Percentiles rank a stretch among this genome's conserved stretches.
phyloP scores from a whole-genome alignment of 2,329 filamentous ascomycete species.

The Teratosphaeria gauchensis region DNA sequence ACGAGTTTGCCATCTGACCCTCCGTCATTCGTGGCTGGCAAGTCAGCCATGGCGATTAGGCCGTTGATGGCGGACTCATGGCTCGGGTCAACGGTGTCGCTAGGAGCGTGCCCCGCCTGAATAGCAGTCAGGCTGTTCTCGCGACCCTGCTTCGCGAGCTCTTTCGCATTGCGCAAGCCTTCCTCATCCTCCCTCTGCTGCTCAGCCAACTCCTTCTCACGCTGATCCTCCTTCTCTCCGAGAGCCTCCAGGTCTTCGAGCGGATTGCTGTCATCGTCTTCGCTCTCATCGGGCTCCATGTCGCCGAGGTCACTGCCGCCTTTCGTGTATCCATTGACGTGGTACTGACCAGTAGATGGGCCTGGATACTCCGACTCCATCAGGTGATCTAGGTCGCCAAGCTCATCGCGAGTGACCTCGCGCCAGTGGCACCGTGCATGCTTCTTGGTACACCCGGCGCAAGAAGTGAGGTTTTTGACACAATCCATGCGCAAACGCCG shows the following conservation, averaged over 20 bases:
- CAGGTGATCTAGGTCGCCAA: slow-evolving; percentile 23
- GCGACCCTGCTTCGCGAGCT: slow-evolving; percentile 21
- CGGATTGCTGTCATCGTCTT: slow-evolving; percentile 27
- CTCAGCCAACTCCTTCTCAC: slow-evolving; percentile 20
- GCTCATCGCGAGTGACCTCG: slow-evolving; percentile 65
- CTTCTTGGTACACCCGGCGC: slow-evolving; percentile 79
- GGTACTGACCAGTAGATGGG: slow-evolving; percentile 2
- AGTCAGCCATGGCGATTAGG: background rate
- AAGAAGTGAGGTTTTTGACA: slow-evolving; percentile 76
- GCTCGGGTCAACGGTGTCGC: background rate
- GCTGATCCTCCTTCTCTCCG: slow-evolving; percentile 24
- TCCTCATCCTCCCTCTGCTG: slow-evolving; percentile 21
- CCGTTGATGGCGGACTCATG: background rate
- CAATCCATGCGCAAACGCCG: slow-evolving; percentile 71
- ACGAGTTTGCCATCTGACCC: background rate
- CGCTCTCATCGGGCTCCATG: slow-evolving; percentile 15
- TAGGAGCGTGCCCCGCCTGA: background rate
- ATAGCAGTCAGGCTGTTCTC: slow-evolving; percentile 9
- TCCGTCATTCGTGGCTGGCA: background rate
- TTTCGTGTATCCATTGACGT: slow-evolving; percentile 14
- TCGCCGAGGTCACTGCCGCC: slow-evolving; percentile 11
- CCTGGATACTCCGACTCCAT: slow-evolving; percentile 14
- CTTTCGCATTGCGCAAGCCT: slow-evolving; percentile 20
- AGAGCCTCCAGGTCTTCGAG: slow-evolving; percentile 26
- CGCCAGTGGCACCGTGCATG: slow-evolving; percentile 85